Conservation (phyloP, 2,329 filamentous ascomycete species). For the Lasiodiplodia hormozganensis region DNA sequence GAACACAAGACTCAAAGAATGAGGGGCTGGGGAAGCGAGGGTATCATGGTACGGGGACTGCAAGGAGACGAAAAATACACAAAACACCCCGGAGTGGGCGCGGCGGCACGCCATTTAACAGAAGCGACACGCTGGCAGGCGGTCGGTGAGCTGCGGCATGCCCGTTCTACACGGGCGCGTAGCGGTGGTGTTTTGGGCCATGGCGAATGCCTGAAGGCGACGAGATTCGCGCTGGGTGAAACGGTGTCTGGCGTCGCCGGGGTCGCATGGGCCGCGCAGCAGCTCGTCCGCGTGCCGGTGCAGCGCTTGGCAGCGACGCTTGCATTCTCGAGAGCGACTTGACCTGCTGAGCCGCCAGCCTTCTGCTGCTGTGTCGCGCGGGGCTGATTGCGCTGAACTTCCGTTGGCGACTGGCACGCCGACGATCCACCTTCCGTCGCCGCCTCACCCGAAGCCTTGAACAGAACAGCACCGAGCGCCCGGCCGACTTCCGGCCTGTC, state of each 20-base stretch:
- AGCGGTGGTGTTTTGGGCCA: slow-evolving; percentile 26
- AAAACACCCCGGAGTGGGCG: slow-evolving; percentile 4
- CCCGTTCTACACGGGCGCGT: slow-evolving; percentile 26
- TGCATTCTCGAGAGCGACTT: slow-evolving; percentile 24
- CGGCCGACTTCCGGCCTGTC: background rate
- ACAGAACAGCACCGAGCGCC: background rate
- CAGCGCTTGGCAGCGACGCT: slow-evolving; percentile 11
- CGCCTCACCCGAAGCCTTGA: background rate
- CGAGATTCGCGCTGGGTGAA: slow-evolving; percentile 21
- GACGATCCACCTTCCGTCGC: background rate
- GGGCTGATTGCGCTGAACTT: slow-evolving; percentile 7
- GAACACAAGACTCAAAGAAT: slow-evolving; percentile 23
- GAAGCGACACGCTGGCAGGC: slow-evolving; percentile 9
- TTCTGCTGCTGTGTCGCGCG: slow-evolving; percentile 20
- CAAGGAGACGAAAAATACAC: slow-evolving; percentile 16
- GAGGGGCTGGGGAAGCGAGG: slow-evolving; percentile 26
- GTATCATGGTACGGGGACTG: slow-evolving; percentile 26
- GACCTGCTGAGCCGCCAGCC: slow-evolving; percentile 11
- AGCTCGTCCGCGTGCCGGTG: slow-evolving; percentile 12
- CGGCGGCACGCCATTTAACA: slow-evolving; percentile 13
- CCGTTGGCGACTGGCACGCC: slow-evolving; percentile 16
- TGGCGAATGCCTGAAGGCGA: slow-evolving; percentile 11
- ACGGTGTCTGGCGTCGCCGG: slow-evolving; percentile 11
- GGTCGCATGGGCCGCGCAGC: background rate
- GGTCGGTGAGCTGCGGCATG: slow-evolving; percentile 13